Base-by-base conservation (phyloP, 495 filamentous ascomycete species). In the Talaromyces trachyspermus region DNA sequence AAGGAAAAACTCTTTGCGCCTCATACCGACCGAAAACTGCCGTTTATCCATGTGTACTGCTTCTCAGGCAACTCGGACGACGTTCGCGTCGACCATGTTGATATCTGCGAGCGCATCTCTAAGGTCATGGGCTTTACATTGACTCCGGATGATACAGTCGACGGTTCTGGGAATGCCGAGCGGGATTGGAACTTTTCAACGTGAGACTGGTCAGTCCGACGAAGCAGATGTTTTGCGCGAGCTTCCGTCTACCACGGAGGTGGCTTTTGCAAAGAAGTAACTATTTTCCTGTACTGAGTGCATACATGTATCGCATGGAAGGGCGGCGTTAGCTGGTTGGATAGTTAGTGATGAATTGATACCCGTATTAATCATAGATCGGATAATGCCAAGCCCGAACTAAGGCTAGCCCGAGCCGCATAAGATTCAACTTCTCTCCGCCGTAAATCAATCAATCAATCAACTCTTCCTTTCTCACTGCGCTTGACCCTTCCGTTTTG, bases 141-240 rank as follows among this genome's bases (percentile, higher is more conserved):
- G 54, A 78, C 63, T 17, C 70, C 75, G 1, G 83, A 79, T 19
- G 75, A 78, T 44, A 59, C 68, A 1, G 68, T 76, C 42, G 63
- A 68, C 2, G 66, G 66, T 5, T 58, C 44, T 32, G 68, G 68
- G 0, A 63, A 71, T 45, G 17, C 46, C 5, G 76, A 78, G 11
- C 62, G 79, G 11, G 74, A 84, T 68, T 88, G 20, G 68, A 71
- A 11, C 74, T 97, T 10, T 71, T 82, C 54, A 80, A 92, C 65
- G 88, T 97, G 14, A 71, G 92, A 52, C 77, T 92, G 48, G 94
- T 98, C 46, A 86, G 89, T 52, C 92, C 94, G 24, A 83, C 84
- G 51, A 97, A 98, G 76, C 78, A 81, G 57, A 96, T 96, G 88
- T 96, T 94, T 64, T 97, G 92, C 63, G 89, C 87, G 6, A 94